Conservation (phyloP, 2,329 filamentous ascomycete species). For the Paraconiothyrium brasiliense region DNA sequence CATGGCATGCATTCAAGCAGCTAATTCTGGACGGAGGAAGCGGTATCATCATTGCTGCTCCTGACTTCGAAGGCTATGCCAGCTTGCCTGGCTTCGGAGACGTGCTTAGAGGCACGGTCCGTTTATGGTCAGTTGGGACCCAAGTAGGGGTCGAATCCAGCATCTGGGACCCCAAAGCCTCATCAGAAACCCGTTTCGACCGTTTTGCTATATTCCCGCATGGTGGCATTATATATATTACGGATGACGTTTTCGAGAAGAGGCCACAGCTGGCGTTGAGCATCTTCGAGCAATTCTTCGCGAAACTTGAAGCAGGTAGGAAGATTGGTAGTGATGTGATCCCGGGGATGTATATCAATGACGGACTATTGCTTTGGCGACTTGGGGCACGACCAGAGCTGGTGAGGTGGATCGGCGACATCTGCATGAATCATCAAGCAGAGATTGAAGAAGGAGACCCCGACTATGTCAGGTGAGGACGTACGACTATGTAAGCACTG, state of each 20-base stretch:
- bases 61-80: slow-evolving; percentile 43
- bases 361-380: slow-evolving; percentile 42
- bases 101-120: slow-evolving; percentile 37
- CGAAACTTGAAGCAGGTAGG: slow-evolving; percentile 36
- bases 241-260: slow-evolving; percentile 54
- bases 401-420: slow-evolving; percentile 35
- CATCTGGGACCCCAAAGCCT: slow-evolving; percentile 22
- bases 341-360: slow-evolving; percentile 28
- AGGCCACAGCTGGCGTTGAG: slow-evolving; percentile 48
- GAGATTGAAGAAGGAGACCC: slow-evolving; percentile 30
- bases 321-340: slow-evolving; percentile 24
- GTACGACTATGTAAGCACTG: neutral
- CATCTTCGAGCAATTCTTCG: slow-evolving; percentile 49
- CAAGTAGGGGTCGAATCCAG: slow-evolving; percentile 32
- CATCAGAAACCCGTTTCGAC: slow-evolving; percentile 29
- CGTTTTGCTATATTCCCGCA: slow-evolving; percentile 49
- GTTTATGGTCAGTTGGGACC: slow-evolving; percentile 48
- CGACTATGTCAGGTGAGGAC: slow-evolving; percentile 27
- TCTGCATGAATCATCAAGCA: slow-evolving; percentile 29
- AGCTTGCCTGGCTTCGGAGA: slow-evolving; percentile 44
- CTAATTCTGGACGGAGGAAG: slow-evolving; percentile 1
- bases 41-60: slow-evolving; percentile 24
- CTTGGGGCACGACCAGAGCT: slow-evolving; percentile 44
- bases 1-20: slow-evolving; percentile 37
- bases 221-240: slow-evolving; percentile 54